These are phyloP conservation scores for Diaporthe citrichinensis DNA, from an alignment of 2,329 filamentous ascomycete genomes.

Conservation along the genomic window DNA sequence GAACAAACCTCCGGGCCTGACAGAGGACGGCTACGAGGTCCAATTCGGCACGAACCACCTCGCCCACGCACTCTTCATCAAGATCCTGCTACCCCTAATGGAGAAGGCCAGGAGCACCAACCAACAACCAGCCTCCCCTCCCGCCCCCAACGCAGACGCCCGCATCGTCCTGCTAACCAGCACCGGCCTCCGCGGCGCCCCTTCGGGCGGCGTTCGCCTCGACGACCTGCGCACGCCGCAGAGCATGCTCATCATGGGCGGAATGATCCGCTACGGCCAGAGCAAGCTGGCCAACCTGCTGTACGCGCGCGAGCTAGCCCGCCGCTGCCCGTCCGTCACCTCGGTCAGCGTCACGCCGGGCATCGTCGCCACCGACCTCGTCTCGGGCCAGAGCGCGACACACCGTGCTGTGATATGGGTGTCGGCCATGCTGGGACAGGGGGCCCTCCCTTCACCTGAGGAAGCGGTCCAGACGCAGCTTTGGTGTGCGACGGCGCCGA, in stretches of 20 bases:
- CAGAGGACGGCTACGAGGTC: conserved; percentile 54
- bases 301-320: conserved; percentile 54
- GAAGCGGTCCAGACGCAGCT: background rate
- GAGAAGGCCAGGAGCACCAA: conserved; percentile 44
- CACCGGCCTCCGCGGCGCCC: conserved; percentile 47
- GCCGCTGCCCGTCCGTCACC: conserved; percentile 54
- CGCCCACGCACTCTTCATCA: conserved; percentile 57
- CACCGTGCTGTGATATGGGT: background rate
- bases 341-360: conserved; percentile 56
- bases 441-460: background rate
- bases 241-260: background rate
- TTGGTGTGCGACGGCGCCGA: background rate
- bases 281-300: conserved; percentile 62
- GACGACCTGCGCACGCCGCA: conserved; percentile 42
- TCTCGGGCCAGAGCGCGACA: background rate
- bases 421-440: background rate
- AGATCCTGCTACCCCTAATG: conserved; percentile 52
- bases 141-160: conserved; percentile 43
- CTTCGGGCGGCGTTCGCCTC: conserved; percentile 48
- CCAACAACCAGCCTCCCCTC: conserved; percentile 47
- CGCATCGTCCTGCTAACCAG: conserved; percentile 50
- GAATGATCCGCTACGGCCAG: conserved; percentile 57
- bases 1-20: conserved; percentile 51
- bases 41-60: conserved; percentile 59
- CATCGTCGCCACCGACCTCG: conserved; percentile 53